Base-by-base conservation (phyloP, 2,329 filamentous ascomycete species). In the Cryoendolithus antarcticus region DNA sequence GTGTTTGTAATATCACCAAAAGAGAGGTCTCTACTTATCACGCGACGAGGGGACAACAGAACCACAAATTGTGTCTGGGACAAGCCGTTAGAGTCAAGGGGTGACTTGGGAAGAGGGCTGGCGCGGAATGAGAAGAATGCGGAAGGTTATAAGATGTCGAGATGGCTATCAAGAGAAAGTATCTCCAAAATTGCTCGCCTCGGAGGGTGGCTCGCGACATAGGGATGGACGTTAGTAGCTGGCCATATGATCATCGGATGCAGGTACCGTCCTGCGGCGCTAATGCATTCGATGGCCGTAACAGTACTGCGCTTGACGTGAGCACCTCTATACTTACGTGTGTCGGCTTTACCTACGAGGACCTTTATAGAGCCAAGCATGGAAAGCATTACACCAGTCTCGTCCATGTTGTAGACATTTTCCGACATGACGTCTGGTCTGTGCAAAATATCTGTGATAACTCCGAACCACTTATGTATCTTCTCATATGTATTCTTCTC, bases 341-440 rank as follows among this genome's bases (percentile, higher is more conserved):
- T 11, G 34, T 53, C 47, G 36, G 55, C 40, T 33, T 51, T 53
- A 49, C 47, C 41, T 42, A 58, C 46, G 19, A 60, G 50, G 33
- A 57, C 54, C 48, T 58, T 56, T 2, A 59, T 32, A 35, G 51
- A 53, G 34, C 40, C 45, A 6, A 47, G 47, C 39, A 50, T 42
- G 35, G 15, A 46, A 30, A 61, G 46, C 43, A 59, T n/a, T n/a
- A n/a, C n/a, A n/a, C n/a, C n/a, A n/a, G n/a, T n/a, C n/a, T n/a
- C n/a, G n/a, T n/a, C n/a, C 41, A 60, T 58, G 40, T 60, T 59
- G 43, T 61, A 61, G 8, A 58, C 42, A 44, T 57, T 59, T 43
- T 51, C 50, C 12, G 36, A 42, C 21, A 55, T 35, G 27, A 56
- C 43, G 8, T 32, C 39, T 9, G 43, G 47, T 44, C 57, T 40